phyloP scores from a whole-genome alignment of 2,329 filamentous ascomycete genomes.

The Scytalidium lignicola region DNA sequence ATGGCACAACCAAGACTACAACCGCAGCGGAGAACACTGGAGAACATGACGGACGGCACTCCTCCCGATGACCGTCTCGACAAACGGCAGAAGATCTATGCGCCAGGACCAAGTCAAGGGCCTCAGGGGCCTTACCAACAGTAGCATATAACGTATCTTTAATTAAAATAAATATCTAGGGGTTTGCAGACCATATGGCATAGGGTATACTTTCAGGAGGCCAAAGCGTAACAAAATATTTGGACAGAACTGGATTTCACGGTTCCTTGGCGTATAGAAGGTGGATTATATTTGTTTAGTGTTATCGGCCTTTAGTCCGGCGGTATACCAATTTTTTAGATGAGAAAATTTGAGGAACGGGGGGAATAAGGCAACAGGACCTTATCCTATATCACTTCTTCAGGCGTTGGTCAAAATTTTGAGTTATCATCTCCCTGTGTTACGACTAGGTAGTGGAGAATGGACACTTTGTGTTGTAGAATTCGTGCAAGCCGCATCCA shows the following conservation, averaged over 20 bases:
- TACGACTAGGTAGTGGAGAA: not conserved
- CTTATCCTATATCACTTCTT: not conserved
- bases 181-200: not conserved
- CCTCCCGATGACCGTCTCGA: slow-evolving; percentile 22
- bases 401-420: not conserved
- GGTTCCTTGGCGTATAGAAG: not conserved
- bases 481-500: too few relatives aligned
- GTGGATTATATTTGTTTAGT: not conserved
- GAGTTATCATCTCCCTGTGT: not conserved
- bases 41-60: slow-evolving; percentile 21
- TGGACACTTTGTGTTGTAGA: not conserved
- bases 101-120: slow-evolving; percentile 6
- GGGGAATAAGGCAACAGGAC: not conserved
- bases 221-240: not conserved
- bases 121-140: slow-evolving; percentile 12
- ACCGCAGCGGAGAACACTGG: slow-evolving; percentile 23
- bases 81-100: slow-evolving; percentile 28
- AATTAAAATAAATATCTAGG: not conserved
- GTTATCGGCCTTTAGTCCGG: not conserved
- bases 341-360: not conserved
- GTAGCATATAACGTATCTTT: not conserved
- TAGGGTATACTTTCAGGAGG: not conserved
- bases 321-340: not conserved
- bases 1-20: slow-evolving; percentile 16
- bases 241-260: not conserved